A percentile compares a stretch with the other conserved stretches of the same genome.
phyloP scores from a whole-genome alignment of 805 yeast species.

The Metschnikowia dekortorum region DNA sequence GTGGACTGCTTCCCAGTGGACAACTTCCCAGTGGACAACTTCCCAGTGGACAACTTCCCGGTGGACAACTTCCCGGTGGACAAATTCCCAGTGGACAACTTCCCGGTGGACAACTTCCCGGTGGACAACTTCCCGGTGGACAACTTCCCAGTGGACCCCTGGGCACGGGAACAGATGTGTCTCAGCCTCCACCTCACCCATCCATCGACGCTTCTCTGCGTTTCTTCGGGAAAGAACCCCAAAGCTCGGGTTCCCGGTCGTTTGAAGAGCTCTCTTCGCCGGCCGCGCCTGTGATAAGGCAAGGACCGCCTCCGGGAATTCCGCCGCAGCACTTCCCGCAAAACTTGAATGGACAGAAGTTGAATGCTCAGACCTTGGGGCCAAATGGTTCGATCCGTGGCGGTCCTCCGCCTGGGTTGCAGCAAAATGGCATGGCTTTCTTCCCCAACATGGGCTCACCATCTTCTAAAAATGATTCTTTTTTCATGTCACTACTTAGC shows the following conservation, averaged over 20 bases:
- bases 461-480: constrained; percentile 32
- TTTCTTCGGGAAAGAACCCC: constrained; percentile 1
- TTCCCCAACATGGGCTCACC: constrained; percentile 3
- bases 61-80: not conserved
- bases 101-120: too few species aligned
- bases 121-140: too few species aligned
- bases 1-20: too few species aligned
- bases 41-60: too few species aligned
- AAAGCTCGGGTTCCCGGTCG: not conserved
- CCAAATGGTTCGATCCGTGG: not conserved
- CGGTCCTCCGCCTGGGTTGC: constrained; percentile 3
- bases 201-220: not conserved
- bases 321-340: constrained; percentile 1
- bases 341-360: not conserved
- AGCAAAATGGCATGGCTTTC: constrained; percentile 15
- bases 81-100: too few species aligned
- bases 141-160: not conserved
- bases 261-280: not conserved
- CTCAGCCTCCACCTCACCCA: not conserved
- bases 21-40: too few species aligned
- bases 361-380: not conserved
- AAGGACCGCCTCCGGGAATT: constrained; percentile 3
- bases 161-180: not conserved
- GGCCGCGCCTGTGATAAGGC: not conserved
- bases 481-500: constrained; percentile 45